A percentile compares a stretch with the other conserved stretches of the same genome.
These are phyloP conservation scores for Cylindrotheca closterium DNA, from an alignment of 108 stramenopile genomes.

Conservation along the genomic window DNA sequence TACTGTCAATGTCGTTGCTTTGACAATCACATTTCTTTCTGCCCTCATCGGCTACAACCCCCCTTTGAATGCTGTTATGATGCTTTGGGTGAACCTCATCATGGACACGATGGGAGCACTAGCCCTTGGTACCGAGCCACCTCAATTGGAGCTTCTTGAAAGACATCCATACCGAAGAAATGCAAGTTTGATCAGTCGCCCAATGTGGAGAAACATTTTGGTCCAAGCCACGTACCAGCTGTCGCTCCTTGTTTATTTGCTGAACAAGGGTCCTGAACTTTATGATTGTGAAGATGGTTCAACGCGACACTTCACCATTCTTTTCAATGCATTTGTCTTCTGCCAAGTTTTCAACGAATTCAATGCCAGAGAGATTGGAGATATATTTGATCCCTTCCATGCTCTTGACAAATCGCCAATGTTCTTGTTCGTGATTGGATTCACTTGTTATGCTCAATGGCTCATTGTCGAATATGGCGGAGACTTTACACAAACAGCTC, in stretches of 20 bases:
- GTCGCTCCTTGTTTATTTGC: conserved; percentile 55
- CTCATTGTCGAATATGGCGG: conserved; percentile 89
- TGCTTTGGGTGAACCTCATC: conserved; percentile 99
- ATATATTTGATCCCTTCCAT: conserved; percentile 57
- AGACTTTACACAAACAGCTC: conserved; percentile 68
- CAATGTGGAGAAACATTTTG: conserved; percentile 87
- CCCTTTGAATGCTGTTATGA: conserved; percentile 96
- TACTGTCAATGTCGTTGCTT: conserved; percentile 96
- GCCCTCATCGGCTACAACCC: conserved; percentile 92
- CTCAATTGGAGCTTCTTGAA: conserved; percentile 73
- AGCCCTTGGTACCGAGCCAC: conserved; percentile 96
- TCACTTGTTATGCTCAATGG: conserved; percentile 83
- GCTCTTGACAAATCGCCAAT: conserved; percentile 65
- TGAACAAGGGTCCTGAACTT: conserved; percentile 50
- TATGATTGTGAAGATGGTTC: conserved; percentile 73
- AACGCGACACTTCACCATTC: conserved; percentile 76
- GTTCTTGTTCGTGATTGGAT: conserved; percentile 79
- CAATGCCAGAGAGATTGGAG: conserved; percentile 86
- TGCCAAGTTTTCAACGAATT: conserved; percentile 94
- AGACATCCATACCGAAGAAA: conserved; percentile 75
- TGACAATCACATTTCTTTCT: conserved; percentile 94
- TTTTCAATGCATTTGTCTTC: conserved; percentile 97
- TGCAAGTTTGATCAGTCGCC: conserved; percentile 72
- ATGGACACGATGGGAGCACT: conserved; percentile 98
- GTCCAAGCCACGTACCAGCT: conserved; percentile 80